Base-by-base conservation (phyloP, 2,329 filamentous ascomycete species). In the Neocucurbitaria cava region DNA sequence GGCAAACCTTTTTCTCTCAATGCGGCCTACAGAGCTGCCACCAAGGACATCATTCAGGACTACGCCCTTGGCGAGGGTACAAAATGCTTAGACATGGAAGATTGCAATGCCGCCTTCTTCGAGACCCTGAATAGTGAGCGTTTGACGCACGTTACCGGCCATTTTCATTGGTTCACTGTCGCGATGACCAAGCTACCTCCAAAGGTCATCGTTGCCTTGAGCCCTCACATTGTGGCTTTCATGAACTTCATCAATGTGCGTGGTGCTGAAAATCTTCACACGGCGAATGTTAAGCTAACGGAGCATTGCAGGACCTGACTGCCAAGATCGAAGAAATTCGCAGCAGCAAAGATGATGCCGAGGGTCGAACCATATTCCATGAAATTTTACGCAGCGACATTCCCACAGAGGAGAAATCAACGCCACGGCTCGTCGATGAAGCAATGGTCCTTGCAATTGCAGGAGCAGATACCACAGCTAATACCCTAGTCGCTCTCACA, bases 341-440 rank as follows among this genome's bases (percentile, higher is more conserved):
- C 13, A 36, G 17, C 13, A 36, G 33, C 33, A 36, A 36, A 18
- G 33, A 36, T n/a, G 33, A 36, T 36, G 17, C 18, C 6, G 5
- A 43, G 5, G 31, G 26, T 4, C n/a, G 24, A 2, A 53, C 44
- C 7, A 71, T 66, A 15, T 56, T 72, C 17, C 74, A 75, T 47
- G 66, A 75, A n/a, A 69, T 71, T 28, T 48, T 76, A 1, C 58
- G 73, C 39, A 70, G 66, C 49, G 48, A 61, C 18, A 47, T 73
- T 5, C 56, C 58, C 11, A 20, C 47, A 9, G 46, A 44, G 9
- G 58, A 58, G 24, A 63, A 59, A 24, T 47, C 50, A 11, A 44
- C 58, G 2, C 13, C 45, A 10, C 52, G 61, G 10, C 52, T 64
- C 15, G 39, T 48, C 5, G 60, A 59, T 30, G 54, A 64, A 26